Conservation (phyloP, 768 basidiomycete species). For the Mycena amicta region DNA sequence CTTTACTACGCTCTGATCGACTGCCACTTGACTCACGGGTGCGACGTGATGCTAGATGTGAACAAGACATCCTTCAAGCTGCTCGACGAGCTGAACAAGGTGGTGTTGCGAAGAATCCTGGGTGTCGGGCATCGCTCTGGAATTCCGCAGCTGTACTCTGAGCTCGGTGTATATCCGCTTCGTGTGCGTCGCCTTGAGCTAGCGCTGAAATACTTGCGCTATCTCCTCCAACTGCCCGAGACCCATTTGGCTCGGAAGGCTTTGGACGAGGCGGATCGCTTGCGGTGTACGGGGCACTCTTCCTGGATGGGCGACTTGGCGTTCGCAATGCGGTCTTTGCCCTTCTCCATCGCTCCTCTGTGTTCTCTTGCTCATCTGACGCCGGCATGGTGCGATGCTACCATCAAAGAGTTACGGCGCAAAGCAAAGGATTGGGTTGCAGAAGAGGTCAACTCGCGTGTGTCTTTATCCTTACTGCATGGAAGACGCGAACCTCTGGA, state of each 20-base stretch:
- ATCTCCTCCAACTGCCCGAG: slow-evolving; percentile 10
- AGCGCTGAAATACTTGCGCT: slow-evolving; percentile 22
- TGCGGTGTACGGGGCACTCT: background rate
- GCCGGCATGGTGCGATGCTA: background rate
- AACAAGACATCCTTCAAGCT: background rate
- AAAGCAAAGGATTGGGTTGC: background rate
- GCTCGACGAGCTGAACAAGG: slow-evolving; percentile 22
- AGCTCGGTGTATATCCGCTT: slow-evolving; percentile 27
- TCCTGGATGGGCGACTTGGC: background rate
- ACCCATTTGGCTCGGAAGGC: too few species aligned
- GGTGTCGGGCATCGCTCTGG: slow-evolving; percentile 14
- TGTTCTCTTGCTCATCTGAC: background rate
- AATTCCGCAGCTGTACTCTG: too few species aligned
- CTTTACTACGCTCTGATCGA: slow-evolving; percentile 26
- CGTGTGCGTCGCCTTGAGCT: slow-evolving; percentile 18
- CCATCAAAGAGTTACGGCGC: background rate
- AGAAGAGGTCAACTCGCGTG: background rate
- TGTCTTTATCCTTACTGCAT: background rate
- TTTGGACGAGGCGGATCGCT: background rate
- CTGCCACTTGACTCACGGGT: slow-evolving; percentile 24
- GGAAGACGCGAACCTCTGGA: slow-evolving; percentile 2
- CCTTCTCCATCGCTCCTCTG: background rate
- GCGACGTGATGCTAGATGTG: slow-evolving; percentile 21
- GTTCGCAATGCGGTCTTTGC: background rate
- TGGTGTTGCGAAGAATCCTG: slow-evolving; percentile 23